These are phyloP conservation scores for Penicillium lividum DNA, from an alignment of 495 filamentous ascomycete species.

Conservation along the genomic window DNA sequence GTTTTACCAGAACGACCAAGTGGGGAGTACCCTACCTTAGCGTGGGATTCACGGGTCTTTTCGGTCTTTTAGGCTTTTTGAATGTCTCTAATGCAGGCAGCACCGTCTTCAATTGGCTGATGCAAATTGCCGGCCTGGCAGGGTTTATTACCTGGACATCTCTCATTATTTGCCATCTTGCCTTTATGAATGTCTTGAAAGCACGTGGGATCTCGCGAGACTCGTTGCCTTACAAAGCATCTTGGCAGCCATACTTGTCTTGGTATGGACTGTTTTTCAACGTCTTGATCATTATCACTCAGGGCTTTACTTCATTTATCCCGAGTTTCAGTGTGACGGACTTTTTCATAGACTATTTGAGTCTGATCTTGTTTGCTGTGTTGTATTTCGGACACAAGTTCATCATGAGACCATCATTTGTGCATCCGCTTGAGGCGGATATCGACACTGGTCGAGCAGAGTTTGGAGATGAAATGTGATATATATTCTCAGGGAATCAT, in stretches of 20 bases:
- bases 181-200: slow-evolving; percentile 61
- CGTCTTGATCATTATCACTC: slow-evolving; percentile 63
- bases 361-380: slow-evolving; percentile 60
- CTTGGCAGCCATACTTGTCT: slow-evolving; percentile 60
- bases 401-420: slow-evolving; percentile 42
- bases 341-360: slow-evolving; percentile 65
- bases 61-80: slow-evolving; percentile 55
- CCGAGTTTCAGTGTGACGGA: slow-evolving; percentile 53
- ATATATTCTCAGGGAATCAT: too few relatives aligned
- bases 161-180: slow-evolving; percentile 59
- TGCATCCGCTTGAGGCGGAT: slow-evolving; percentile 46
- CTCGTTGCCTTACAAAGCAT: slow-evolving; percentile 58
- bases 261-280: slow-evolving; percentile 66
- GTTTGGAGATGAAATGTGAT: slow-evolving; percentile 30
- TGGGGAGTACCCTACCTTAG: slow-evolving; percentile 54
- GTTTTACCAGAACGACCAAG: slow-evolving; percentile 52
- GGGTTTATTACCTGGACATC: slow-evolving; percentile 69
- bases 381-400: slow-evolving; percentile 62
- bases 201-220: slow-evolving; percentile 56
- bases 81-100: slow-evolving; percentile 46
- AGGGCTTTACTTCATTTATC: slow-evolving; percentile 71
- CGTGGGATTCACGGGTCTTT: slow-evolving; percentile 50
- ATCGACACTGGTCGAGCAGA: slow-evolving; percentile 45
- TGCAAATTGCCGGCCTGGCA: slow-evolving; percentile 65
- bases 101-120: slow-evolving; percentile 59